Conservation (phyloP, 2,329 filamentous ascomycete species). For the Thermochaetoides dissita region DNA sequence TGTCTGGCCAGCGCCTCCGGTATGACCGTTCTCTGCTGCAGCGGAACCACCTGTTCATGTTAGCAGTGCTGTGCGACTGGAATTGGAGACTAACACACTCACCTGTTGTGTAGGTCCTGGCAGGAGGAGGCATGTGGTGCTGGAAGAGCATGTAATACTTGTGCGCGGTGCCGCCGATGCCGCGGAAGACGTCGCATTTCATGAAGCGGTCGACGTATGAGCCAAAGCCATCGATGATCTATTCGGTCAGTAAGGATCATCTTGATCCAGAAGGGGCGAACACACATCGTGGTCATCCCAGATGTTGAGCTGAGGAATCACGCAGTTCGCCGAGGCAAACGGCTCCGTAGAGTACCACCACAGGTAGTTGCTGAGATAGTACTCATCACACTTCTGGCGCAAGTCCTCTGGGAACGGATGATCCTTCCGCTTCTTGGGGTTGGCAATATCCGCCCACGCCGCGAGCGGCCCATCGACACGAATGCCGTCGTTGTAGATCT, state of each 20-base stretch:
- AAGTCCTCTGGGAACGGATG: conserved; percentile 66
- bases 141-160: conserved; percentile 99
- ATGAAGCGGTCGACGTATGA: conserved; percentile 92
- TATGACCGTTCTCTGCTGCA: conserved; percentile 25
- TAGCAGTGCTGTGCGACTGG: background rate
- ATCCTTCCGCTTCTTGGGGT: conserved; percentile 66
- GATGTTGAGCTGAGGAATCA: conserved; percentile 92
- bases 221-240: conserved; percentile 84
- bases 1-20: conserved; percentile 51
- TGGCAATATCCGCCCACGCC: conserved; percentile 71
- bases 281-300: conserved; percentile 87
- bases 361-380: conserved; percentile 85
- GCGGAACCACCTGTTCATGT: conserved; percentile 9
- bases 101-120: conserved; percentile 75
- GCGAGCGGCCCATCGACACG: conserved; percentile 70
- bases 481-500: conserved; percentile 92
- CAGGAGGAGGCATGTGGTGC: conserved; percentile 76
- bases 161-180: conserved; percentile 80
- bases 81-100: conserved; percentile 1
- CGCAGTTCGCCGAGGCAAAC: conserved; percentile 73
- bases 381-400: conserved; percentile 72
- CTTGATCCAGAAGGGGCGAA: conserved; percentile 11
- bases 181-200: conserved; percentile 70
- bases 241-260: conserved; percentile 23
- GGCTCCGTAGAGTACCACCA: conserved; percentile 69